Base-by-base conservation (phyloP, 805 yeast species). In the Metschnikowia corniflorae region DNA sequence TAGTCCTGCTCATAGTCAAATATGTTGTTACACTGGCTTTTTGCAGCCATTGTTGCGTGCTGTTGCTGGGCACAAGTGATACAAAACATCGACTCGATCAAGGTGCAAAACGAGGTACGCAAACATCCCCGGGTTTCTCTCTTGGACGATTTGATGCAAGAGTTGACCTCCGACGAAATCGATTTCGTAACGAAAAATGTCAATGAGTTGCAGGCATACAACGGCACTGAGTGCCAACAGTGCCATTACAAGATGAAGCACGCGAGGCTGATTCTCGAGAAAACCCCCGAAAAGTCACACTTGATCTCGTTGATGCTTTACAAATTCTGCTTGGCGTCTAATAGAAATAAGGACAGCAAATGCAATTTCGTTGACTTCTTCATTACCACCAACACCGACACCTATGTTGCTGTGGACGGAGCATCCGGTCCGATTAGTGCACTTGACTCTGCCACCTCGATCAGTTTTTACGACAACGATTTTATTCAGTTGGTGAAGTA, bases 291-390 rank as follows among this genome's bases (percentile, higher is more conserved):
- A 5, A 53, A 63, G 31, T 51, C 55, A 21, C 68, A 65, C 46
- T 56, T 66, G 46, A 50, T 65, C 31, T 53, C 63, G 24, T 55
- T 66, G 33, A 46, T 64, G 27, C 48, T 66, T 20, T 66, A 60
- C 50, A 55, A 63, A 43, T 51, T 63, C 45, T 65, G 71, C 46
- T 37, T 64, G 31, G 39, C 35, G 7, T 26, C 40, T 20, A 57
- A 65, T 43, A 56, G 61, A 17, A 46, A 54, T 14, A 44, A 50
- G 16, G 63, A 63, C 33, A 33, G 51, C 18, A 57, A 52, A 25
- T 66, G 71, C 47, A 58, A 61, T 37, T 55, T 59, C 23, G 47
- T 49, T 24, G 70, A 66, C 41, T 66, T 66, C 40, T 66, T 65
- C 43, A 43, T 66, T 37, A 57, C 63, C 27, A 66, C 70, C 29